phyloP scores from a whole-genome alignment of 495 filamentous ascomycete species.

The Aspergillus mulundensis region DNA sequence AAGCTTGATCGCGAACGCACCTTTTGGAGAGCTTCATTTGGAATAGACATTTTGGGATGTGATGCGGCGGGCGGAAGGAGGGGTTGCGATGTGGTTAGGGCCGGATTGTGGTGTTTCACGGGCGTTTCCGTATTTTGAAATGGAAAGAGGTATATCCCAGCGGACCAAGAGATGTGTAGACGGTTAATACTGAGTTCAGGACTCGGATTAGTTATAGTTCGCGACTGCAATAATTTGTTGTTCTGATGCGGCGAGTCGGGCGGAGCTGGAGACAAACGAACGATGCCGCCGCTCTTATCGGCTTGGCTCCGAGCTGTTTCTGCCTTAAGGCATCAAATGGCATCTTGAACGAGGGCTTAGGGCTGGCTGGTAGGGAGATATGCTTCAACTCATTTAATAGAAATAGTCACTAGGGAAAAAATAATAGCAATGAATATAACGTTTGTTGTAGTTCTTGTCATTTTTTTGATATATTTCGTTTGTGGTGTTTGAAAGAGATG shows the following conservation, averaged over 20 bases:
- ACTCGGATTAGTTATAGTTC: background rate
- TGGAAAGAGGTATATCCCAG: background rate
- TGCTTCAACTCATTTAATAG: too few relatives aligned
- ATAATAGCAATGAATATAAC: too few relatives aligned
- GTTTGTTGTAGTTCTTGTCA: too few relatives aligned
- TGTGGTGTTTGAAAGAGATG: too few relatives aligned
- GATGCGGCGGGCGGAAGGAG: background rate
- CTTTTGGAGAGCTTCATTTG: constrained; percentile 94
- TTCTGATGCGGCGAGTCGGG: background rate
- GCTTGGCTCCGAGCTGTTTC: background rate
- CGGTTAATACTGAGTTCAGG: too few relatives aligned
- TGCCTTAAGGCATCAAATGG: constrained; percentile 1
- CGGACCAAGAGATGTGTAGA: background rate
- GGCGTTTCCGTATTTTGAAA: background rate
- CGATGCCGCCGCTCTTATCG: background rate
- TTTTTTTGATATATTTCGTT: too few relatives aligned
- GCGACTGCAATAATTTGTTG: background rate
- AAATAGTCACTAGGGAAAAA: too few relatives aligned
- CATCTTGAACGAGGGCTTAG: constrained; percentile 14
- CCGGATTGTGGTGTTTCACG: background rate
- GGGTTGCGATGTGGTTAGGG: background rate
- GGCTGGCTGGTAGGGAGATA: constrained; percentile 1
- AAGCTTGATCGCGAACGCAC: constrained; percentile 48
- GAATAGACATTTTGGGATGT: constrained; percentile 74
- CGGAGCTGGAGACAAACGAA: background rate